Evolutionary conservation across 331 rosid genomes (phyloP), one percentile per base, ranked within the genome.

Genomic region (Pyracantha coccinea): DNA sequence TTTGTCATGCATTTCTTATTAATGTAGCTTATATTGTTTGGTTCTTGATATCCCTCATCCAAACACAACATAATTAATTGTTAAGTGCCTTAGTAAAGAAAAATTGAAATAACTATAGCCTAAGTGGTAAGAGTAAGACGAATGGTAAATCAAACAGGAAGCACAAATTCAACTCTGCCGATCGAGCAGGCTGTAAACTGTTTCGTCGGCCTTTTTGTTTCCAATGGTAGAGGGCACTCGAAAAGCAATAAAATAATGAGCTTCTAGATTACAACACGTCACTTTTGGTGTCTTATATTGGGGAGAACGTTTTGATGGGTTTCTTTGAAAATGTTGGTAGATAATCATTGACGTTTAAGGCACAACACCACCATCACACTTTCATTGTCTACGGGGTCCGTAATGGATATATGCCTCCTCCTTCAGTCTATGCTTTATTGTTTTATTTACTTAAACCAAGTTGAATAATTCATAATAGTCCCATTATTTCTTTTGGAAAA

Each of bases 301-400:
- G 74, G 80, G 78, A 63, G 85, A 77, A 78, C 10, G 76, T 67
- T 69, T 78, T 84, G 64, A 80, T 84, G 83, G 66, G 58, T 69
- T 60, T 70, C 75, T 70, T 84, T 80, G 78, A 72, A 72, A 80
- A 70, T 70, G 77, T 58, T 80, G 61, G 77, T 16, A 12, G 21
- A 69, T 80, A 77, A 74, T 69, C 76, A 66, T 78, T 70, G 85
- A 76, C 83, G 79, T 79, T 70, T 27, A 79, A 78, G 84, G 79
- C 86, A 84, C 82, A 84, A 68, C 81, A 31, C 47, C 47, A 79
- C 64, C 85, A 68, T 44, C 62, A 52, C 75, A 24, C 68, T 33
- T 80, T 80, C 69, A 15, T 31, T 84, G 78, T 80, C 68, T 55
- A 62, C 32, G 41, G 21, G 31, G 38, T 60, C 9, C 21, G 20